Evolutionary conservation across 202 grass and related monocot species (phyloP), one percentile per base, ranked within the genome.

Genomic region (Eragrostis tef): DNA sequence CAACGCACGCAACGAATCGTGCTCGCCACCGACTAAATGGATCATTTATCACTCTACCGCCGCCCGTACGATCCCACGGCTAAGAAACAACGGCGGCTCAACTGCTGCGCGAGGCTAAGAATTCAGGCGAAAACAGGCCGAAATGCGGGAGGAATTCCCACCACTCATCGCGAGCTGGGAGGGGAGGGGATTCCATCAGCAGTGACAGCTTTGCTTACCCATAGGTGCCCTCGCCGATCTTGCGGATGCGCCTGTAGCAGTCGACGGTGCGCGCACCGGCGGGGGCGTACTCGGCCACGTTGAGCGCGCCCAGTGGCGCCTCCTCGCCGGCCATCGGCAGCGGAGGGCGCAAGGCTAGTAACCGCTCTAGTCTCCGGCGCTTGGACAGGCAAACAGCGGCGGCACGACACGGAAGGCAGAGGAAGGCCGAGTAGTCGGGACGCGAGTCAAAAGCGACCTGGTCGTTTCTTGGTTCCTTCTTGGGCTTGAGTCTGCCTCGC

Each of bases 211-310:
- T n/a, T n/a, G 82, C 79, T 74, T 83, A 90, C 84, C 88, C 88
- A 47, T 90, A 90, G 53, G 84, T 90, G 80, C 84, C 88, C 88
- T 90, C 88, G 25, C 88, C 88, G 64, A 90, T 90, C 84, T 86
- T 86, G 79, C 88, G 79, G 88, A 86, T 86, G 69, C 88, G 84
- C 84, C 64, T 86, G 80, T 83, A 90, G 88, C 83, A 90, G 74
- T 90, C 79, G 63, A 90, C 80, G 45, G 75, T 83, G 73, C 88
- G 84, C 25, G 88, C 83, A 11, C 88, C 80, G 69, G 84, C 54
- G 27, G 84, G 70, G 44, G 88, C 69, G 74, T 90, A 90, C 69
- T 70, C 74, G n/a, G n/a, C n/a, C n/a, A n/a, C n/a, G n/a, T n/a
- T n/a, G n/a, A n/a, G n/a, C n/a, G n/a, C n/a, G 25, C 88, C 84